These are phyloP conservation scores for Cladosporium velox DNA, from an alignment of 2,329 filamentous ascomycete genomes.

Conservation along the genomic window DNA sequence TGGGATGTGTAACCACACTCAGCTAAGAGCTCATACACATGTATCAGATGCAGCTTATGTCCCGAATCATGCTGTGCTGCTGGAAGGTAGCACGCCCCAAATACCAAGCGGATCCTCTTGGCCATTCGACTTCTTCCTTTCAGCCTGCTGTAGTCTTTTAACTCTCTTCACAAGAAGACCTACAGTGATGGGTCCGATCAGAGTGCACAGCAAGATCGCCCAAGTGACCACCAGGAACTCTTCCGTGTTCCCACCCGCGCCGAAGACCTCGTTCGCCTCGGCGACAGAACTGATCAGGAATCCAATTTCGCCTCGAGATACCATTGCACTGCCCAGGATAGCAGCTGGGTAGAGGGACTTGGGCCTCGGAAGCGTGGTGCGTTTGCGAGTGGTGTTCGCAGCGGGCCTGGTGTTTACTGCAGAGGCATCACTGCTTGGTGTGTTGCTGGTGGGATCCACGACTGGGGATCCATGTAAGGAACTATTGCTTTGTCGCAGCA, in stretches of 20 bases:
- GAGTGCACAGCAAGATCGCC: constrained; percentile 59
- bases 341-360: constrained; percentile 67
- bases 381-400: constrained; percentile 22
- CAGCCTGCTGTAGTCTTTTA: constrained; percentile 42
- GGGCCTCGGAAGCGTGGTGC: constrained; percentile 45
- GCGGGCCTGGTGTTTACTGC: background rate
- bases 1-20: background rate
- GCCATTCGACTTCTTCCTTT: constrained; percentile 31
- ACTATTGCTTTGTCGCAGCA: background rate
- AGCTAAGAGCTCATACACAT: background rate
- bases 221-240: constrained; percentile 57
- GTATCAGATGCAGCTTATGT: background rate
- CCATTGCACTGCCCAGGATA: constrained; percentile 70
- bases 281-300: constrained; percentile 73
- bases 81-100: constrained; percentile 42
- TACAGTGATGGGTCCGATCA: constrained; percentile 56
- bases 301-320: constrained; percentile 76
- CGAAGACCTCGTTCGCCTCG: constrained; percentile 56
- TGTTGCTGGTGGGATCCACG: background rate
- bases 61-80: background rate
- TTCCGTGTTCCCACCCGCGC: constrained; percentile 40
- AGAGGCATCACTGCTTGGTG: background rate
- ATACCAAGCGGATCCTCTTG: constrained; percentile 46
- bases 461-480: background rate
- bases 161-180: constrained; percentile 53